A percentile compares a stretch with the other conserved stretches of the same genome.
Evolutionary conservation across 1,139 yeast genomes (phyloP).

Genomic region (Yamadazyma friedrichii): DNA sequence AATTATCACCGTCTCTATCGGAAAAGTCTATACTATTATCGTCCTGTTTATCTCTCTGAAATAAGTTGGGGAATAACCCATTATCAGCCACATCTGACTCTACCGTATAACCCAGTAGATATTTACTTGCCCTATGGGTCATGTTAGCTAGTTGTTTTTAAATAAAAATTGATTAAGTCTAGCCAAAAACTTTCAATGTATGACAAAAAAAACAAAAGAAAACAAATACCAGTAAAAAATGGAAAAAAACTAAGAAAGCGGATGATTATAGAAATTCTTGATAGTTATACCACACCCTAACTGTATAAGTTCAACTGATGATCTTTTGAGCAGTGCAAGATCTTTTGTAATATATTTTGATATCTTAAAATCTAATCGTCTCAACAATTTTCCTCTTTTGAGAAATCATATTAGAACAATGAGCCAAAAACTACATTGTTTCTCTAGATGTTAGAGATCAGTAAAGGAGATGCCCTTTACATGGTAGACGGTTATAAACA

Average conservation of each 20-base stretch:
- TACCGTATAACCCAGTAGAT: slow-evolving; percentile 18
- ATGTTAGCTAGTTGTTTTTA: slow-evolving; percentile 2
- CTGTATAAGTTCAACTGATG: no score
- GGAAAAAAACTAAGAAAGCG: no score
- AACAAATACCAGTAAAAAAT: no score
- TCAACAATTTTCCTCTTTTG: slow-evolving; percentile 2
- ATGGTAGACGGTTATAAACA: background rate
- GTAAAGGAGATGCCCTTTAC: background rate
- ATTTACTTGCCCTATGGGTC: slow-evolving; percentile 17
- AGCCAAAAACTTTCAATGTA: no score
- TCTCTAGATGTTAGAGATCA: background rate
- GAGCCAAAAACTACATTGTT: no score
- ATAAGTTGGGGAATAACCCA: slow-evolving; percentile 16
- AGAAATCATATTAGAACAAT: slow-evolving; percentile 1
- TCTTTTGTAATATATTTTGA: background rate
- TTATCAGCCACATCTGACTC: slow-evolving; percentile 17
- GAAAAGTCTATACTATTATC: slow-evolving; percentile 11
- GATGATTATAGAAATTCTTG: no score
- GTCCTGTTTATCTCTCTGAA: slow-evolving; percentile 9
- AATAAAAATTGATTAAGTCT: no score
- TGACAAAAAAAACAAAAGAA: no score
- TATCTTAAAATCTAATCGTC: background rate
- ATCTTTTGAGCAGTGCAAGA: background rate
- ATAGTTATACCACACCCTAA: no score
- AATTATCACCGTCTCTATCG: slow-evolving; percentile 3